A percentile compares a stretch with the other conserved stretches of the same genome.
Conservation (phyloP, 2,329 filamentous ascomycete genomes). For the Talaromyces sp. region DNA sequence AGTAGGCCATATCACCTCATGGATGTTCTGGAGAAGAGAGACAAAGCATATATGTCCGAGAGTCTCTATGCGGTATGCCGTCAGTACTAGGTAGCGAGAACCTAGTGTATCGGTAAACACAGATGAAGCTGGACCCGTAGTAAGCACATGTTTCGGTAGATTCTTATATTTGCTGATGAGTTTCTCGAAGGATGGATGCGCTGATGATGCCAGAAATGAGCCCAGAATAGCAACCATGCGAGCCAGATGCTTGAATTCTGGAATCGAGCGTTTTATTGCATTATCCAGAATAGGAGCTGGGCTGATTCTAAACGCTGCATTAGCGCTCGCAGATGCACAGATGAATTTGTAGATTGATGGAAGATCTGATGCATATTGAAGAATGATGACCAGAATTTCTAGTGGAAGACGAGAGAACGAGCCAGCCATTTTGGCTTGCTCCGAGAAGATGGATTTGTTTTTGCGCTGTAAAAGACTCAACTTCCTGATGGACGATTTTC, state of each 20-base stretch:
- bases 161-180: background rate
- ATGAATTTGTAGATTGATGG: background rate
- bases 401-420: background rate
- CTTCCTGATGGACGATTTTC: too few relatives aligned
- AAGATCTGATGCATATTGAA: background rate
- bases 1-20: constrained; percentile 5
- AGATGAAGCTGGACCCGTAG: background rate
- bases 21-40: constrained; percentile 14
- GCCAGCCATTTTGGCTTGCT: background rate
- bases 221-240: background rate
- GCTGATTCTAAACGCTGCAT: background rate
- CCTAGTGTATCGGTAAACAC: background rate
- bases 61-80: constrained; percentile 12
- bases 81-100: constrained; percentile 8
- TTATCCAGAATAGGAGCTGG: background rate
- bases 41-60: constrained; percentile 10
- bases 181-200: background rate
- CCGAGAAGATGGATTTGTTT: too few relatives aligned
- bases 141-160: background rate
- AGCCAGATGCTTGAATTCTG: background rate
- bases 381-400: background rate
- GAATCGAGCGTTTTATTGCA: background rate
- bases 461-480: too few relatives aligned
- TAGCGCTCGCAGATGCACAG: background rate
- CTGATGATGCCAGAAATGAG: background rate